A percentile compares a stretch with the other conserved stretches of the same genome.
These are phyloP conservation scores for Neoscytalidium dimidiatum DNA, from an alignment of 2,329 filamentous ascomycete species.

Conservation along the genomic window DNA sequence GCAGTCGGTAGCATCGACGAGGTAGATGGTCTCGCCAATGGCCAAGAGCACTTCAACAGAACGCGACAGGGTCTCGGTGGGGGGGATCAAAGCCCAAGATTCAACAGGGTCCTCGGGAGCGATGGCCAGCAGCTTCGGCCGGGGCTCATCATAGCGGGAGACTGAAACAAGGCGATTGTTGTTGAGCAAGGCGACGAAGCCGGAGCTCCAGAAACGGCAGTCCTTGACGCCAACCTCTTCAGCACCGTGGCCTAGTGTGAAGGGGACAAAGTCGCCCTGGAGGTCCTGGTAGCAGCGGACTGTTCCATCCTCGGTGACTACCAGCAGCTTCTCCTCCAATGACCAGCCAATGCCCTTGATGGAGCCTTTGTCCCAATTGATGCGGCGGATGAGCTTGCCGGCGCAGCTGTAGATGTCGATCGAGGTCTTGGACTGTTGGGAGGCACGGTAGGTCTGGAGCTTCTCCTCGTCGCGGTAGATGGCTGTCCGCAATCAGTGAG, in stretches of 20 bases:
- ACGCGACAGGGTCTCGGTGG: constrained; percentile 82
- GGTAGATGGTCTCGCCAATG: constrained; percentile 79
- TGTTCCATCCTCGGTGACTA: constrained; percentile 85
- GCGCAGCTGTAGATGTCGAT: constrained; percentile 96
- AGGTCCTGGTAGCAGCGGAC: constrained; percentile 89
- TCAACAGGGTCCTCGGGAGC: constrained; percentile 78
- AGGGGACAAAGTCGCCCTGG: constrained; percentile 94
- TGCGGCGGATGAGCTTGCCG: constrained; percentile 81
- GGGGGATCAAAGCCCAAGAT: constrained; percentile 87
- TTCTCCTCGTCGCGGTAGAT: constrained; percentile 88
- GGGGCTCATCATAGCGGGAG: constrained; percentile 86
- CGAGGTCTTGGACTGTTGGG: constrained; percentile 72
- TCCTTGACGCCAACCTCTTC: constrained; percentile 84
- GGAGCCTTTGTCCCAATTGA: constrained; percentile 85
- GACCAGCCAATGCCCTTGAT: constrained; percentile 94
- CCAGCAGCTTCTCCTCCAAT: constrained; percentile 87
- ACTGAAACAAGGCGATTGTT: constrained; percentile 88
- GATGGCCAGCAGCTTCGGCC: constrained; percentile 77
- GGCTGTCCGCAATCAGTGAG: constrained; percentile 45
- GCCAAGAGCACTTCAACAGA: constrained; percentile 92
- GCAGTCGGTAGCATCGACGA: constrained; percentile 84
- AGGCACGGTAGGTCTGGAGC: constrained; percentile 73
- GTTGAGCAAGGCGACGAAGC: constrained; percentile 87
- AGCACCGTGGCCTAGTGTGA: constrained; percentile 84
- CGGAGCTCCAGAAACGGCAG: constrained; percentile 89